These are phyloP conservation scores for Yamadazyma aaseri DNA, from an alignment of 1,139 yeast genomes.

Conservation along the genomic window DNA sequence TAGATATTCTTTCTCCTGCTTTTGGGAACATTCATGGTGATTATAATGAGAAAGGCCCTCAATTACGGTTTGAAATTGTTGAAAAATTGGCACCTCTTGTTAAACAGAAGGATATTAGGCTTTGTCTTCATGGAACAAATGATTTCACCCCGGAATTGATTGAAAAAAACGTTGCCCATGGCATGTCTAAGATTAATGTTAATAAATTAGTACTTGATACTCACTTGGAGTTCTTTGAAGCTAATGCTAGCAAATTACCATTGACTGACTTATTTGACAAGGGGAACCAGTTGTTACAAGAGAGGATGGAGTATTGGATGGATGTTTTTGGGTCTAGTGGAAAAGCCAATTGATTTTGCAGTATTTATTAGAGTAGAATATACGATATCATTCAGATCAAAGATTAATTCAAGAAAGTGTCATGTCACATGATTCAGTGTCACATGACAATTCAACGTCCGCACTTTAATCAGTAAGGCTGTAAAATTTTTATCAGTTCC, in stretches of 20 bases:
- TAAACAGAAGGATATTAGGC: constrained; percentile 6
- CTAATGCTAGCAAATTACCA: constrained; percentile 9
- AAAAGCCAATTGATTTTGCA: too few species aligned
- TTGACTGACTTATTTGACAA: constrained; percentile 12
- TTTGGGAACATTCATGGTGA: constrained; percentile 15
- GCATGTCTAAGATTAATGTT: constrained; percentile 13
- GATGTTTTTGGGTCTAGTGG: constrained; percentile 11
- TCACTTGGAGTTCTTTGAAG: constrained; percentile 11
- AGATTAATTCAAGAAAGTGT: background rate
- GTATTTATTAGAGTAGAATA: background rate
- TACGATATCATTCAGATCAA: background rate
- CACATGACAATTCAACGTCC: too few species aligned
- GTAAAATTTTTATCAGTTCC: too few species aligned
- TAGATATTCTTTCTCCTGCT: constrained; percentile 13
- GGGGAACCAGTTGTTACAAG: constrained; percentile 8
- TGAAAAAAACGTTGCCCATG: constrained; percentile 6
- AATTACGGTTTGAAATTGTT: constrained; percentile 12
- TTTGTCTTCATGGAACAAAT: constrained; percentile 15
- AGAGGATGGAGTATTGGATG: constrained; percentile 14
- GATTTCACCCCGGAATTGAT: constrained; percentile 14
- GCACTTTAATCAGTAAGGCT: too few species aligned
- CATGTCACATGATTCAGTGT: too few species aligned
- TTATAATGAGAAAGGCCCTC: constrained; percentile 11
- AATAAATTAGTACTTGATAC: constrained; percentile 13
- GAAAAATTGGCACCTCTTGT: constrained; percentile 9